Base-by-base conservation (phyloP, 441 rosid species). In the Eutrema salsugineum region DNA sequence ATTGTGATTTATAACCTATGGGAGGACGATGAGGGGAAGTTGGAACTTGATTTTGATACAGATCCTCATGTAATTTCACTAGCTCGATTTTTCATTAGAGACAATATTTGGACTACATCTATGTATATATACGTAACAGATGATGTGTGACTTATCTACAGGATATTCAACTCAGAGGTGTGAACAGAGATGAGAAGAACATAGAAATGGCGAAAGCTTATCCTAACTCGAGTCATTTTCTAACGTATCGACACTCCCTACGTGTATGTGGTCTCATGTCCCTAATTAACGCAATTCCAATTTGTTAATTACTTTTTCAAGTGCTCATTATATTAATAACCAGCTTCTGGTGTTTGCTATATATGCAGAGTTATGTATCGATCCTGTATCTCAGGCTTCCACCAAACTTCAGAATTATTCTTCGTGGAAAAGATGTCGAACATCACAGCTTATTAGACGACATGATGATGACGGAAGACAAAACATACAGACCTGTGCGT, bases 161-260 rank as follows among this genome's bases (percentile, higher is more conserved):
- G 96, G 96, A 91, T 70, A 91, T 91, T 74, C 97, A 91, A 76
- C 81, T 89, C 16, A 82, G 94, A 78, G 94, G 91, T 36, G 96
- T 80, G 66, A 81, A 85, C 55, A 78, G 91, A 66, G 91, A 91
- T 48, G 89, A 83, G 73, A 91, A 86, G 78, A 87, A 78, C 50
- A 86, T 88, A 60, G 77, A 82, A 28, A 89, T 79, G 94, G 91
- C 96, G 5, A 74, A 76, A 63, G 58, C 55, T n/a, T 88, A 81
- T 78, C 89, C 88, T 28, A 81, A 82, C 73, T 86, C 89, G 2
- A 83, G 77, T 40, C 92, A 89, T 46, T 91, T 84, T 49, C 48
- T 89, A 16, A 91, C 90, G 14, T 91, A 86, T 63, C 78, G 82
- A 39, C 96, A 91, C 79, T 89, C 97, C 8, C 62, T 91, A 60